Conservation (phyloP, 164 flowering plant species). For the Echeveria elegans region DNA sequence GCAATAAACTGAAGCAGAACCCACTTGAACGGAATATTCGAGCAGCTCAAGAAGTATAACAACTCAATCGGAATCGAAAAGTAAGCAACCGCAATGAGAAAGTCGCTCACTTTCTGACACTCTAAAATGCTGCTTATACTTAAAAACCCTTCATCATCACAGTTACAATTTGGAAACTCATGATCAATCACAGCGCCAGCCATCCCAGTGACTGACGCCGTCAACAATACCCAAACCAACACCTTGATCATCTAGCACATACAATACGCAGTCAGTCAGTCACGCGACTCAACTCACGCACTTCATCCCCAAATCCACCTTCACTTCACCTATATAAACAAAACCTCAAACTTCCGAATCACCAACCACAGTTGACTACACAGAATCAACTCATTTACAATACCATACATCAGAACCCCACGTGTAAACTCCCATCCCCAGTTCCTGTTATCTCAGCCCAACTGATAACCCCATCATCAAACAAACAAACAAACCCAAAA, state of each 20-base stretch:
- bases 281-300: constrained; percentile 7
- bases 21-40: constrained; percentile 56
- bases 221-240: constrained; percentile 19
- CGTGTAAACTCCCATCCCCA: neutral
- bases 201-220: constrained; percentile 6
- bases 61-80: constrained; percentile 56
- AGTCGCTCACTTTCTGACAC: constrained; percentile 47
- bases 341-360: neutral
- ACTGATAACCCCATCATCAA: neutral
- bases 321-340: neutral
- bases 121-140: constrained; percentile 27
- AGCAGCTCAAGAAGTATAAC: constrained; percentile 46
- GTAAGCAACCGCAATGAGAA: constrained; percentile 51
- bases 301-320: neutral
- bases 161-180: constrained; percentile 28
- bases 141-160: constrained; percentile 48
- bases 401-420: neutral
- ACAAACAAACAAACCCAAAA: neutral
- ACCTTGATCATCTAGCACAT: constrained; percentile 25
- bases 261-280: neutral
- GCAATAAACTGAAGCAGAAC: constrained; percentile 46
- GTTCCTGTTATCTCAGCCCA: neutral
- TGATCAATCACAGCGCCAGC: constrained; percentile 19
- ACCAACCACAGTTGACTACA: neutral
- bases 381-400: neutral